Evolutionary conservation across 495 filamentous ascomycete species (phyloP).

Genomic region (Penicillium lividum): DNA sequence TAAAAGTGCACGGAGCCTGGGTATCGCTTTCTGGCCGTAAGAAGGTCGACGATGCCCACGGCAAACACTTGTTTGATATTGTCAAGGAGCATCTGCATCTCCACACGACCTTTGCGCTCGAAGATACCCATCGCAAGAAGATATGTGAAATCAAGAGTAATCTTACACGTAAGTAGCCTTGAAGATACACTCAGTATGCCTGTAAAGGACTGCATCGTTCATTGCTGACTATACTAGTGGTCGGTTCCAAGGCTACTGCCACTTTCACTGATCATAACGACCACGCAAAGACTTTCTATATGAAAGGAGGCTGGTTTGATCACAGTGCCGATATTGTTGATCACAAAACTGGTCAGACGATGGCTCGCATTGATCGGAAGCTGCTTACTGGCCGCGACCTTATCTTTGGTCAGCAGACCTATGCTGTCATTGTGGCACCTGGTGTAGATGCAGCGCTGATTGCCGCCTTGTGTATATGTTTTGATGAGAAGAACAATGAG

Average conservation of each 20-base stretch:
- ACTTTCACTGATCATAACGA: slow-evolving; percentile 25
- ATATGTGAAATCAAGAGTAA: slow-evolving; percentile 53
- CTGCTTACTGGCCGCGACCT: slow-evolving; percentile 54
- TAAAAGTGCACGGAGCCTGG: slow-evolving; percentile 55
- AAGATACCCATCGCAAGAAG: slow-evolving; percentile 40
- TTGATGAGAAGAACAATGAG: slow-evolving; percentile 64
- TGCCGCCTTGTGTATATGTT: slow-evolving; percentile 59
- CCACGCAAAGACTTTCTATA: slow-evolving; percentile 18
- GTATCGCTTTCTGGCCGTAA: slow-evolving; percentile 44
- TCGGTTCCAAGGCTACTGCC: slow-evolving; percentile 35
- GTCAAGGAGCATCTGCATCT: slow-evolving; percentile 51
- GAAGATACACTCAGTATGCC: neutral
- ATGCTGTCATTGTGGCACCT: slow-evolving; percentile 58
- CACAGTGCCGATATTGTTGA: slow-evolving; percentile 35
- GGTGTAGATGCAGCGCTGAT: slow-evolving; percentile 61
- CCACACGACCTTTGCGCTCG: slow-evolving; percentile 49
- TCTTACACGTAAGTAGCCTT: slow-evolving; percentile 42
- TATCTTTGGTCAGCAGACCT: slow-evolving; percentile 59
- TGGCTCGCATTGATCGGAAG: slow-evolving; percentile 58
- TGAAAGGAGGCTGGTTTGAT: slow-evolving; percentile 35
- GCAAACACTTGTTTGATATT: slow-evolving; percentile 53
- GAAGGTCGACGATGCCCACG: slow-evolving; percentile 44
- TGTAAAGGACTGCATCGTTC: neutral
- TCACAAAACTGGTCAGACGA: slow-evolving; percentile 38
- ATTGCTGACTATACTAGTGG: slow-evolving; percentile 17